Percentiles rank a stretch among this genome's conserved stretches.
These are phyloP conservation scores for Sinapis alba DNA, from an alignment of 441 rosid species.

Conservation along the genomic window DNA sequence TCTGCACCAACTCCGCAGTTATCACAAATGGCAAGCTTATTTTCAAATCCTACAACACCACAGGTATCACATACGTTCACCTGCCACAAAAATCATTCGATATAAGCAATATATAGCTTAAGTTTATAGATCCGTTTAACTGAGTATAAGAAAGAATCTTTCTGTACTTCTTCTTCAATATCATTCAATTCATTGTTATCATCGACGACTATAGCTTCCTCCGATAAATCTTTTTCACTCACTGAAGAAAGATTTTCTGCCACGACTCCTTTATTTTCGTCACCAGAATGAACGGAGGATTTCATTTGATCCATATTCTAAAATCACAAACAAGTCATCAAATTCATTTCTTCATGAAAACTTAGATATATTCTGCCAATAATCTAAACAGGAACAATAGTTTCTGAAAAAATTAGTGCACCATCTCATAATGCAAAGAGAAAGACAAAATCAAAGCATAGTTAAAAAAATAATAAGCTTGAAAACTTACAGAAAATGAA, in stretches of 20 bases:
- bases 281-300: background rate
- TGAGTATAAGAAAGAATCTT: background rate
- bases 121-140: background rate
- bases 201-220: background rate
- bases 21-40: background rate
- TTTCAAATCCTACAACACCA: background rate
- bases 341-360: background rate
- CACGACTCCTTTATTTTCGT: background rate
- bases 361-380: background rate
- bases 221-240: background rate
- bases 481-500: background rate
- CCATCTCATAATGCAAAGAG: background rate
- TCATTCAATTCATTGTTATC: background rate
- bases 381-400: background rate
- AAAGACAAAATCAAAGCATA: background rate
- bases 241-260: background rate
- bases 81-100: background rate
- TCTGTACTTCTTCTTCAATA: background rate
- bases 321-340: background rate
- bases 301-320: slow-evolving; percentile 14
- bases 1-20: background rate
- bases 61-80: background rate
- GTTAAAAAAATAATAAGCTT: background rate
- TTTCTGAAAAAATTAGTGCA: background rate
- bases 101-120: background rate